Conservation (phyloP, 768 basidiomycete species). For the Leccinum pellstonianum region DNA sequence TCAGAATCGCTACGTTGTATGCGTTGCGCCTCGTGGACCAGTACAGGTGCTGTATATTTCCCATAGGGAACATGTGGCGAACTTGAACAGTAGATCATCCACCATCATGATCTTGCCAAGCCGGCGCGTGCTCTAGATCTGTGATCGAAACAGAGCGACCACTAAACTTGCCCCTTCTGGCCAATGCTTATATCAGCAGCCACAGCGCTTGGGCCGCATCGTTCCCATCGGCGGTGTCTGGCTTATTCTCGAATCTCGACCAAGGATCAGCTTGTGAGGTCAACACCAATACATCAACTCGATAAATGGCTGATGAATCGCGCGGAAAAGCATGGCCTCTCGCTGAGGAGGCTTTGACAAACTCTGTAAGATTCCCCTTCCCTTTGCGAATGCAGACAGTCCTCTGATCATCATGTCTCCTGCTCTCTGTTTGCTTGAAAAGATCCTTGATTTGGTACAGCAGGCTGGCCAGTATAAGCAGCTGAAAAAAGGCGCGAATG, state of each 20-base stretch:
- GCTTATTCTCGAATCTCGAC: conserved; percentile 56
- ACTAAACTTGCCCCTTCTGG: conserved; percentile 7
- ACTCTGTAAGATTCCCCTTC: conserved; percentile 58
- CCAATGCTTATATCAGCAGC: conserved; percentile 18
- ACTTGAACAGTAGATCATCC: no score
- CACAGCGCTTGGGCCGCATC: background rate
- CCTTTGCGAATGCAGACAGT: background rate
- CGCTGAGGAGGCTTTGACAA: conserved; percentile 83
- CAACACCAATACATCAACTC: conserved; percentile 31
- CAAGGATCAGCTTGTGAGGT: conserved; percentile 93
- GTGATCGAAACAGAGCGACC: background rate
- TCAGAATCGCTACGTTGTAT: background rate
- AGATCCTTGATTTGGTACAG: conserved; percentile 96
- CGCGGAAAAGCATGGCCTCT: conserved; percentile 87
- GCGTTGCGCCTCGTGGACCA: background rate
- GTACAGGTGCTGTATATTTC: background rate
- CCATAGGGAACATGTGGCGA: no score
- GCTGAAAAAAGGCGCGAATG: conserved; percentile 98
- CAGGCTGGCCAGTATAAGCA: conserved; percentile 98
- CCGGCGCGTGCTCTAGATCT: no score
- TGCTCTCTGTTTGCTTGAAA: conserved; percentile 1
- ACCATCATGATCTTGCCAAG: no score
- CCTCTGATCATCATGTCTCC: background rate
- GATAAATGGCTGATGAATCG: conserved; percentile 63
- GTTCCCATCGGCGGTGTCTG: no score